These are phyloP conservation scores for Trichoderma cornu-damae DNA, from an alignment of 2,329 filamentous ascomycete genomes.

Conservation along the genomic window DNA sequence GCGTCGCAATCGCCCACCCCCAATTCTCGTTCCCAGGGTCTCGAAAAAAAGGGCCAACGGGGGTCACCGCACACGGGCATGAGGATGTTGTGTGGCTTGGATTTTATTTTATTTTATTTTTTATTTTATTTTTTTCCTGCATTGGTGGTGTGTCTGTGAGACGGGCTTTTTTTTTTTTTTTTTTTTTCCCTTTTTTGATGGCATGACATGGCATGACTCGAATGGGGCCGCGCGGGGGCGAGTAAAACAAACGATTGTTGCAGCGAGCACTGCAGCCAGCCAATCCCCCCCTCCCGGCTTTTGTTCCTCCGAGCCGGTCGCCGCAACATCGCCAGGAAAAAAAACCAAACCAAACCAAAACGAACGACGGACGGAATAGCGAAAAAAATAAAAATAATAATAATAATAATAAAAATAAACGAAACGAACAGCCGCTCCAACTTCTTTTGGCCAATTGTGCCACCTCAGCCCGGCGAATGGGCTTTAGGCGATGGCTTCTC, in stretches of 20 bases:
- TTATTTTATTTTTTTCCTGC: too few relatives aligned
- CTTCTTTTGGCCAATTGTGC: background rate
- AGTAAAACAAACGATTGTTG: too few relatives aligned
- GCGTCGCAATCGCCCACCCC: too few relatives aligned
- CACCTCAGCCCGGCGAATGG: background rate
- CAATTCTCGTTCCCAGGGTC: too few relatives aligned
- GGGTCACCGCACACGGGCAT: background rate
- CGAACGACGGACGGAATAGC: too few relatives aligned
- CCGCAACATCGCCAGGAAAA: background rate
- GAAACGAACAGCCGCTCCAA: too few relatives aligned
- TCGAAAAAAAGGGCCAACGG: background rate
- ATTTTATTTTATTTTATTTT: too few relatives aligned
- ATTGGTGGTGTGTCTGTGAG: constrained; percentile 4
- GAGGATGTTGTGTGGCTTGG: constrained; percentile 6
- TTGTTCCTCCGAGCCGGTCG: background rate
- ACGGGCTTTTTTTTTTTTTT: too few relatives aligned
- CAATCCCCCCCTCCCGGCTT: background rate
- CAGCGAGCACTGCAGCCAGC: background rate
- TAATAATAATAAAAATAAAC: too few relatives aligned
- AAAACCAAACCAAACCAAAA: too few relatives aligned
- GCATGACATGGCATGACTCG: constrained; percentile 1
- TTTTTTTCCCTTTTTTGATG: background rate
- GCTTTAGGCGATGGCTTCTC: background rate
- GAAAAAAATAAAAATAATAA: too few relatives aligned
- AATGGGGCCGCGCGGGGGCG: background rate